These are phyloP conservation scores for Amaranthus palmeri DNA, from an alignment of 148 eudicot genomes.

Conservation along the genomic window DNA sequence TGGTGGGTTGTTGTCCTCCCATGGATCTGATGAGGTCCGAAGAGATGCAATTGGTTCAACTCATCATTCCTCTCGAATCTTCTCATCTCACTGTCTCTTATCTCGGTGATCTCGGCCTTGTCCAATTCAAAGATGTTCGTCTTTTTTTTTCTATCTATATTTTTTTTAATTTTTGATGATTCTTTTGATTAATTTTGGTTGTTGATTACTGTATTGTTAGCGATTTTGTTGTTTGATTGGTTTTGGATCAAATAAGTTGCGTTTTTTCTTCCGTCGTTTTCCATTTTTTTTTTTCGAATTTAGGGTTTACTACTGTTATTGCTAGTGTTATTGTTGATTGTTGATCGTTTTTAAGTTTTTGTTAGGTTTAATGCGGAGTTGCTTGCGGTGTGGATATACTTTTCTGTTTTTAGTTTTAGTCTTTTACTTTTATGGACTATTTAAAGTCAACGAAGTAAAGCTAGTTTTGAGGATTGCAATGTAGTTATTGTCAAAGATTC, in stretches of 20 bases:
- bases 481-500: background rate
- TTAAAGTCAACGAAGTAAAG: constrained; percentile 2
- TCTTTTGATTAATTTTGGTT: constrained; percentile 8
- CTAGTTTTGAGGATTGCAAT: background rate
- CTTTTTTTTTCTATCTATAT: background rate
- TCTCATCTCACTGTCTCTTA: constrained; percentile 47
- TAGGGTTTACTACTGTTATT: background rate
- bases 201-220: background rate
- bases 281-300: background rate
- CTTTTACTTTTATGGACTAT: background rate
- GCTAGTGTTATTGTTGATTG: background rate
- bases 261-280: constrained; percentile 1
- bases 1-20: constrained; percentile 41
- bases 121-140: constrained; percentile 51
- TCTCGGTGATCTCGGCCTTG: constrained; percentile 45
- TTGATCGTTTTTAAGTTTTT: background rate
- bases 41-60: constrained; percentile 51
- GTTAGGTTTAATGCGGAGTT: background rate
- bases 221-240: background rate
- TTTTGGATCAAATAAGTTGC: background rate
- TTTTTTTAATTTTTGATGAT: background rate
- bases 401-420: background rate
- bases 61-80: constrained; percentile 47
- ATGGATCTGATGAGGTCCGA: constrained; percentile 61
- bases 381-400: background rate